Percentiles rank a stretch among this genome's conserved stretches.
Evolutionary conservation across 129 eudicot species (phyloP).

Genomic region (Kitagawia praeruptora): DNA sequence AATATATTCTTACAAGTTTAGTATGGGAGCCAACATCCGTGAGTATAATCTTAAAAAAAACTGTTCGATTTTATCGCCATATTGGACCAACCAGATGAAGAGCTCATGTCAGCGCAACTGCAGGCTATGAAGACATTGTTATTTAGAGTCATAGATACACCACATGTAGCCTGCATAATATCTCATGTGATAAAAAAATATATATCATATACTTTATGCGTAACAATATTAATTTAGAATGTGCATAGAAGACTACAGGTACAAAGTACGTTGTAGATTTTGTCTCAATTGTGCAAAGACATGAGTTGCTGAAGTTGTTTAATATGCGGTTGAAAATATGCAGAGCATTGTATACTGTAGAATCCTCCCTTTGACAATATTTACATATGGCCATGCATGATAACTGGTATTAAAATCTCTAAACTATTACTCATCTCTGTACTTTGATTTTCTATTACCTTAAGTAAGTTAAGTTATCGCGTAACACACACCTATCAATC

Average conservation of each 20-base stretch:
- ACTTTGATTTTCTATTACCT: neutral
- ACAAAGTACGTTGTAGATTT: no score
- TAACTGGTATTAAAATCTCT: neutral
- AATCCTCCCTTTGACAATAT: neutral
- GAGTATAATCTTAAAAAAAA: neutral
- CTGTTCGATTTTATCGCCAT: neutral
- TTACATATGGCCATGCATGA: neutral
- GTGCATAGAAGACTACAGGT: no score
- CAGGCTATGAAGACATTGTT: neutral
- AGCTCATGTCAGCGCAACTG: neutral
- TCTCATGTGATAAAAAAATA: no score
- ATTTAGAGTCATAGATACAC: neutral
- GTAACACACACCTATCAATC: neutral
- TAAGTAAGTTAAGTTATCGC: no score
- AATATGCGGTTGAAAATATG: neutral
- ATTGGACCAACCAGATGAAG: neutral
- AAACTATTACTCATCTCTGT: neutral
- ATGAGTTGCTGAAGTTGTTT: neutral
- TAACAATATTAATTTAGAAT: no score
- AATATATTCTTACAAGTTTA: neutral
- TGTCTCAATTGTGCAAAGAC: neutral
- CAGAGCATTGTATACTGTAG: neutral
- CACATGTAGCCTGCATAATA: neutral
- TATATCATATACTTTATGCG: no score
- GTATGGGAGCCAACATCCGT: neutral